A percentile compares a stretch with the other conserved stretches of the same genome.
These are phyloP conservation scores for Penicillium longicatenatum DNA, from an alignment of 495 filamentous ascomycete genomes.

Conservation along the genomic window DNA sequence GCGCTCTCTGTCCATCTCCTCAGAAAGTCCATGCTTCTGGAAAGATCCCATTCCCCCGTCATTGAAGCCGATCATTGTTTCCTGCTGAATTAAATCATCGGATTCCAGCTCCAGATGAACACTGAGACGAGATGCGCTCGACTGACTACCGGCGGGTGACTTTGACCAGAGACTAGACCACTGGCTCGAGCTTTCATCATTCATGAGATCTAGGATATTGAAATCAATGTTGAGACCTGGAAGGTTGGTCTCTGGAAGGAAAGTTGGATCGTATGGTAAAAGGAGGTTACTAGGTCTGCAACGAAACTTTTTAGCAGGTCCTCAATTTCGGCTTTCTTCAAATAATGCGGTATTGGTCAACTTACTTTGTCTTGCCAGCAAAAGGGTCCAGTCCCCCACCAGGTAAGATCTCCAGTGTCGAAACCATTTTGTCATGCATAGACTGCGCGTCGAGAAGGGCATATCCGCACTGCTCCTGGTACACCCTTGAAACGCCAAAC, in stretches of 20 bases:
- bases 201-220: slow-evolving; percentile 17
- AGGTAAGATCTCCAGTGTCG: slow-evolving; percentile 58
- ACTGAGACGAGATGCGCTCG: slow-evolving; percentile 27
- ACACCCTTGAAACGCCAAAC: slow-evolving; percentile 82
- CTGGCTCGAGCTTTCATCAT: slow-evolving; percentile 18
- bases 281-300: slow-evolving; percentile 78
- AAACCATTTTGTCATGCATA: slow-evolving; percentile 70
- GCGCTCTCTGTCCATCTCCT: slow-evolving; percentile 14
- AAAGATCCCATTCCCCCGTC: slow-evolving; percentile 24
- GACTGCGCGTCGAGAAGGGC: slow-evolving; percentile 78
- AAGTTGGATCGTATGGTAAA: slow-evolving; percentile 83
- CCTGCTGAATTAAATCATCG: slow-evolving; percentile 28
- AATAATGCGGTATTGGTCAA: neutral
- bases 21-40: slow-evolving; percentile 24
- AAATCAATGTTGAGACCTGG: slow-evolving; percentile 61
- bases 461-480: slow-evolving; percentile 83
- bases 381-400: slow-evolving; percentile 65
- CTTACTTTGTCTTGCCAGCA: slow-evolving; percentile 73
- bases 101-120: slow-evolving; percentile 38
- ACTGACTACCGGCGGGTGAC: slow-evolving; percentile 34
- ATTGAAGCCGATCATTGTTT: slow-evolving; percentile 24
- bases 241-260: slow-evolving; percentile 68
- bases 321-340: neutral
- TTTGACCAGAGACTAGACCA: slow-evolving; percentile 27
- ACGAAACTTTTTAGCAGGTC: neutral